Evolutionary conservation across 164 flowering plant species (phyloP).

Genomic region (Liriodendron chinense): DNA sequence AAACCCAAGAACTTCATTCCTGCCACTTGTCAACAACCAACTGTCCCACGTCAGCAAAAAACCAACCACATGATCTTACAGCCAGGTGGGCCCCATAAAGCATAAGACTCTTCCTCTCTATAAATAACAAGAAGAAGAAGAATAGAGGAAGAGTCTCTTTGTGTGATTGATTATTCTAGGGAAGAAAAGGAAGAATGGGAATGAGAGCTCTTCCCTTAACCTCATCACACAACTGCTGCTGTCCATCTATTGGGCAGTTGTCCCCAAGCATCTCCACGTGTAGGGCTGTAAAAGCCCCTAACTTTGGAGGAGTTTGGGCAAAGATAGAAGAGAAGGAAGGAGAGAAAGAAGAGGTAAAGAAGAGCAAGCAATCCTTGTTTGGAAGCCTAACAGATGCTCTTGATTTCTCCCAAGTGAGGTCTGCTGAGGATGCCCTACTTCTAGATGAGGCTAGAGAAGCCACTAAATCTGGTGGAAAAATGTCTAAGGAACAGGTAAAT

Average conservation of each 20-base stretch:
- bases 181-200: background rate
- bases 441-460: conserved; percentile 70
- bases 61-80: background rate
- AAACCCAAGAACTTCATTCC: background rate
- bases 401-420: conserved; percentile 82
- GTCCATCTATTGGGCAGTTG: conserved; percentile 16
- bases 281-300: conserved; percentile 13
- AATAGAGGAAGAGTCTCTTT: background rate
- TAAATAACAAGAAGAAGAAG: background rate
- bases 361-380: conserved; percentile 58
- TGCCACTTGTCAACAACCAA: conserved; percentile 8
- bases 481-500: conserved; percentile 75
- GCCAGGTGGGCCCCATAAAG: background rate
- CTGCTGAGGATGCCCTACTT: conserved; percentile 74
- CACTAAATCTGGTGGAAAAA: conserved; percentile 65
- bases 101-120: background rate
- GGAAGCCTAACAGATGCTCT: conserved; percentile 73
- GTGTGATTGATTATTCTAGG: too few species aligned
- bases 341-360: conserved; percentile 28
- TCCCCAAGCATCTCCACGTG: conserved; percentile 12
- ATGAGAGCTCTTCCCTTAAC: conserved; percentile 44
- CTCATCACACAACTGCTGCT: conserved; percentile 32
- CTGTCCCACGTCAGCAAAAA: conserved; percentile 13
- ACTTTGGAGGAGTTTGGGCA: conserved; percentile 35
- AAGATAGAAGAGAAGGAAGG: conserved; percentile 33